Evolutionary conservation across 176 grass and related monocot species (phyloP).

Genomic region (Avena atlantica): DNA sequence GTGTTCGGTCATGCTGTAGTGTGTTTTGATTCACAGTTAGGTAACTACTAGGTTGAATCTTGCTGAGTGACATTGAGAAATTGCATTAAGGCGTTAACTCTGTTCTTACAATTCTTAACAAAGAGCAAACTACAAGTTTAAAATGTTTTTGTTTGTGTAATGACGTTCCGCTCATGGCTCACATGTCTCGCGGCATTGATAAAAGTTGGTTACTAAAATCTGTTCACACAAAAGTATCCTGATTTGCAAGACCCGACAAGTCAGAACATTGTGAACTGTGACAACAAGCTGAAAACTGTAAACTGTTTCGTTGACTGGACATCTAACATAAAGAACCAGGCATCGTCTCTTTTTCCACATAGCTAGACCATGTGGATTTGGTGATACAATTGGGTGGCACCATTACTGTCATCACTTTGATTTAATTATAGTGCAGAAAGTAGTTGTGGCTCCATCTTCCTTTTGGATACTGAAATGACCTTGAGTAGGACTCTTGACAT

Average conservation of each 20-base stretch:
- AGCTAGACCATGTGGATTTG: background rate
- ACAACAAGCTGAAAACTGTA: slow-evolving; percentile 85
- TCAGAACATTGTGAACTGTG: slow-evolving; percentile 80
- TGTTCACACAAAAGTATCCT: slow-evolving; percentile 26
- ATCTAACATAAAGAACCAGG: background rate
- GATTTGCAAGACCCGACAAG: slow-evolving; percentile 72
- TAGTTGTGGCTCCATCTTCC: slow-evolving; percentile 21
- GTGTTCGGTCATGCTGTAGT: background rate
- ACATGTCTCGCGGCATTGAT: background rate
- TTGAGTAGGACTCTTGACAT: slow-evolving; percentile 13
- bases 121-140: background rate
- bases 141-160: background rate
- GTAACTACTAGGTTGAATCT: background rate
- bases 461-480: background rate
- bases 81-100: background rate
- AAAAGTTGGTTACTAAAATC: background rate
- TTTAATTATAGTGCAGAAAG: slow-evolving; percentile 9
- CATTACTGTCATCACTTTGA: slow-evolving; percentile 15
- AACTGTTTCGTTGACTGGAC: slow-evolving; percentile 34
- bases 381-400: slow-evolving; percentile 15
- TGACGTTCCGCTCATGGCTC: too few relatives aligned
- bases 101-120: background rate
- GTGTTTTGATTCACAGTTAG: background rate
- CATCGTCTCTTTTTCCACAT: slow-evolving; percentile 11
- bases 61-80: background rate